phyloP scores from a whole-genome alignment of 495 filamentous ascomycete species.

The Trichoderma virens region DNA sequence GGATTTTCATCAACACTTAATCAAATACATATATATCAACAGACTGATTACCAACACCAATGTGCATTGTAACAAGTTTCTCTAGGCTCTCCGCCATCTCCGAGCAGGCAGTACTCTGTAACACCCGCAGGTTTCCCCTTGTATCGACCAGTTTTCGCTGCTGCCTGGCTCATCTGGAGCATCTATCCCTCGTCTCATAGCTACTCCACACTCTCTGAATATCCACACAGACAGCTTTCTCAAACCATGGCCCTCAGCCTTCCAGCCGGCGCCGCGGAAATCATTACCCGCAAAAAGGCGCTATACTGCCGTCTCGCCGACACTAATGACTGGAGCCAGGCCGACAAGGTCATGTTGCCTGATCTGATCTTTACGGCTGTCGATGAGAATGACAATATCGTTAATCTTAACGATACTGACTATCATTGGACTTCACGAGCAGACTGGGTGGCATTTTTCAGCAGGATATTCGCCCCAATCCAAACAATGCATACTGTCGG shows the following conservation, averaged over 20 bases:
- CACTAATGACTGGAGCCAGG: background rate
- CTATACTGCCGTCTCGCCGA: background rate
- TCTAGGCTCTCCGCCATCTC: background rate
- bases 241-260: background rate
- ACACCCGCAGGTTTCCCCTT: background rate
- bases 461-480: background rate
- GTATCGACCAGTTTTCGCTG: too few relatives aligned
- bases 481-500: background rate
- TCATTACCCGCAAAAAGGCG: background rate
- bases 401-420: background rate
- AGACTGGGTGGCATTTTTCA: background rate
- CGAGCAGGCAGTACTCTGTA: background rate
- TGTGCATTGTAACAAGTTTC: background rate
- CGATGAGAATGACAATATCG: background rate
- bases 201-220: background rate
- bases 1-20: background rate
- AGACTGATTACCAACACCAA: background rate
- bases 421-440: background rate
- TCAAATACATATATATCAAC: background rate
- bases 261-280: background rate
- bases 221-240: background rate
- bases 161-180: background rate
- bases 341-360: background rate
- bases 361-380: background rate
- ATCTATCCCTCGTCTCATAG: background rate